Percentiles rank a stretch among this genome's conserved stretches.
These are phyloP conservation scores for Mortierella hygrophila DNA, from an alignment of 192 early-diverging fungal genomes.

Conservation along the genomic window DNA sequence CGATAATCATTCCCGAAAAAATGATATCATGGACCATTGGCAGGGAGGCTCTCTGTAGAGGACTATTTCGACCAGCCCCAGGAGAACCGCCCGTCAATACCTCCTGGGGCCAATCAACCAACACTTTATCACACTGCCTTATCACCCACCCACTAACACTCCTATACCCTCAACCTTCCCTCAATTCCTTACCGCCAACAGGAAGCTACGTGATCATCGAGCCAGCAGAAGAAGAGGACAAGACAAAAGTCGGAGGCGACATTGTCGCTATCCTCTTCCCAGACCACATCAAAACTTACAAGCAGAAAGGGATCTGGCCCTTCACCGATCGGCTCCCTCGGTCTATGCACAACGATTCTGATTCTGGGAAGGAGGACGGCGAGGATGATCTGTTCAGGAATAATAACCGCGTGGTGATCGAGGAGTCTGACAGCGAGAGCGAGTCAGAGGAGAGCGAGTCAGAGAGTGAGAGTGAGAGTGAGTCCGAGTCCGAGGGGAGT, in stretches of 20 bases:
- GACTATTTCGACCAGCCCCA: too few species aligned
- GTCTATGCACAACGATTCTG: constrained; percentile 17
- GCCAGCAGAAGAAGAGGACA: constrained; percentile 65
- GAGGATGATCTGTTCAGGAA: constrained; percentile 75
- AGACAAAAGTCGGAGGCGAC: constrained; percentile 81
- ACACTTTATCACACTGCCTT: background rate
- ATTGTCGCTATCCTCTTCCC: constrained; percentile 81
- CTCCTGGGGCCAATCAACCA: background rate
- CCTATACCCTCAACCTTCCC: background rate
- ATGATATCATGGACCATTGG: too few species aligned
- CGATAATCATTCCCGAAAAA: too few species aligned
- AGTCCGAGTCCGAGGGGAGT: background rate
- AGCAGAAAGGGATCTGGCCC: constrained; percentile 70
- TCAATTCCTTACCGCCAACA: constrained; percentile 9
- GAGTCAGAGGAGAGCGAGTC: constrained; percentile 44
- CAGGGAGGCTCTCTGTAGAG: too few species aligned
- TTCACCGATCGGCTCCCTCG: constrained; percentile 40
- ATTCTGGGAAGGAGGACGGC: constrained; percentile 37
- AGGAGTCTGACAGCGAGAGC: constrained; percentile 60
- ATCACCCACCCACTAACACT: constrained; percentile 1
- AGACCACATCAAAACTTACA: constrained; percentile 79
- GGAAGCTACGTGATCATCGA: constrained; percentile 79
- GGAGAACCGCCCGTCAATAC: too few species aligned
- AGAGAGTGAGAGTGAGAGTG: background rate
- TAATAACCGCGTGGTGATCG: constrained; percentile 66